Evolutionary conservation across 2,329 filamentous ascomycete genomes (phyloP).

Genomic region (Curvularia spicifera): DNA sequence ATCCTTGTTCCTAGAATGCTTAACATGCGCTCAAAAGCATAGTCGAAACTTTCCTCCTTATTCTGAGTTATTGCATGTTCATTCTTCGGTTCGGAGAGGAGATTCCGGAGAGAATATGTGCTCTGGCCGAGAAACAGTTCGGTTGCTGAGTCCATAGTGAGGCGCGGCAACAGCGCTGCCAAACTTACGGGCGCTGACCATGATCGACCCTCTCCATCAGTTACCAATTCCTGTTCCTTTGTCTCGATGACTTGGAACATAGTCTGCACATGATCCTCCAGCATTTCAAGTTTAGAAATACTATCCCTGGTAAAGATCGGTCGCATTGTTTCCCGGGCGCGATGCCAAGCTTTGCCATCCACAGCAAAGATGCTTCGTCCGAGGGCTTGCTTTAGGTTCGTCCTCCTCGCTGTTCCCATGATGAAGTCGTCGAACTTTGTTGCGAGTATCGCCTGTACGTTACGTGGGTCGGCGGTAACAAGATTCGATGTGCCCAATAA

Average conservation of each 20-base stretch:
- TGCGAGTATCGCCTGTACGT: conserved; percentile 13
- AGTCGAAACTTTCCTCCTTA: conserved; percentile 2
- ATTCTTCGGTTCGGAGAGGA: neutral
- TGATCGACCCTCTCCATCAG: neutral
- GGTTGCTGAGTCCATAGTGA: conserved; percentile 14
- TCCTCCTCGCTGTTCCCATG: conserved; percentile 9
- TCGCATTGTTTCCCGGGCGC: conserved; percentile 12
- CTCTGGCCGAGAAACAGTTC: conserved; percentile 9
- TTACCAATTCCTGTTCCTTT: neutral
- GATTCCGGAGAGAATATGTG: neutral
- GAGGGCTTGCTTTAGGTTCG: conserved; percentile 9
- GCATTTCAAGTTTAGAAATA: conserved; percentile 5
- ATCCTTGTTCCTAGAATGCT: conserved; percentile 10
- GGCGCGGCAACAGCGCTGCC: conserved; percentile 3
- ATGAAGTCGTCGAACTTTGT: conserved; percentile 14
- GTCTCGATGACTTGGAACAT: conserved; percentile 5
- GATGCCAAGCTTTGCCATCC: conserved; percentile 12
- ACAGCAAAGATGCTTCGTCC: conserved; percentile 17
- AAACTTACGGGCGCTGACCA: conserved; percentile 11
- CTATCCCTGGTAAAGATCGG: conserved; percentile 12
- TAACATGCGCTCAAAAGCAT: conserved; percentile 13
- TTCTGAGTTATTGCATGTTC: neutral
- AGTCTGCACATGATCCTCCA: conserved; percentile 7
- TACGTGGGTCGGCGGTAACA: conserved; percentile 10
- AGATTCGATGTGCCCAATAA: conserved; percentile 8